Conservation (phyloP, 148 eudicot genomes). For the Rheum nobile region DNA sequence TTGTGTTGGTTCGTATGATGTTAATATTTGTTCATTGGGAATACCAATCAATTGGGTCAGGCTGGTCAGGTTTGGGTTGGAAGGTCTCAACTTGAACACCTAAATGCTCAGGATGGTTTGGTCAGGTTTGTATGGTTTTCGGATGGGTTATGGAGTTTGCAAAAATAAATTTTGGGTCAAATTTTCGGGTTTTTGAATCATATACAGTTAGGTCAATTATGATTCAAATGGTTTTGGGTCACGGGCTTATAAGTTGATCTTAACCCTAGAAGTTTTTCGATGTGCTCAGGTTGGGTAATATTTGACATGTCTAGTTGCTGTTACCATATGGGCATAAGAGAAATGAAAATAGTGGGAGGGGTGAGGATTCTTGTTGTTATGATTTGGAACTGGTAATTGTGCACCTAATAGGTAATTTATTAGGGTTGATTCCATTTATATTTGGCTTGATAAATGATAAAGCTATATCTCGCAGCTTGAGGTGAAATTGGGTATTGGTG, state of each 20-base stretch:
- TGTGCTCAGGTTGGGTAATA: not conserved
- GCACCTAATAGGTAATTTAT: not conserved
- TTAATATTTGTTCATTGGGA: not conserved
- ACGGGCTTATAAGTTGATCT: not conserved
- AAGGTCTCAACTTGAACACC: not conserved
- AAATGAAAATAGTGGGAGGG: not conserved
- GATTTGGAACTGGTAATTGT: not conserved
- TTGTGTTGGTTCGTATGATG: not conserved
- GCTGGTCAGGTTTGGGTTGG: not conserved
- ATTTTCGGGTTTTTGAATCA: not conserved
- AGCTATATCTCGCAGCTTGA: slow-evolving; percentile 50
- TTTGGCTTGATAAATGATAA: not conserved
- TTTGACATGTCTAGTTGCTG: not conserved
- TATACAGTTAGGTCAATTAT: not conserved
- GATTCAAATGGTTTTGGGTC: not conserved
- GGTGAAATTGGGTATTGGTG: slow-evolving; percentile 84
- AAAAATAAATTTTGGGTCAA: not conserved
- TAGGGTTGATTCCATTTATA: not conserved
- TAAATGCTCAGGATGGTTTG: not conserved
- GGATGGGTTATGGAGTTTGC: not conserved
- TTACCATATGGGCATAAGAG: not conserved
- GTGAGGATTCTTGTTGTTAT: not conserved
- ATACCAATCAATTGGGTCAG: not conserved
- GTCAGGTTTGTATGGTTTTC: not conserved
- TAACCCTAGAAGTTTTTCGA: not conserved